Evolutionary conservation across 2,329 filamentous ascomycete genomes (phyloP), one percentile per base, ranked within the genome.

Genomic region (Cladosporium oxysporum): DNA sequence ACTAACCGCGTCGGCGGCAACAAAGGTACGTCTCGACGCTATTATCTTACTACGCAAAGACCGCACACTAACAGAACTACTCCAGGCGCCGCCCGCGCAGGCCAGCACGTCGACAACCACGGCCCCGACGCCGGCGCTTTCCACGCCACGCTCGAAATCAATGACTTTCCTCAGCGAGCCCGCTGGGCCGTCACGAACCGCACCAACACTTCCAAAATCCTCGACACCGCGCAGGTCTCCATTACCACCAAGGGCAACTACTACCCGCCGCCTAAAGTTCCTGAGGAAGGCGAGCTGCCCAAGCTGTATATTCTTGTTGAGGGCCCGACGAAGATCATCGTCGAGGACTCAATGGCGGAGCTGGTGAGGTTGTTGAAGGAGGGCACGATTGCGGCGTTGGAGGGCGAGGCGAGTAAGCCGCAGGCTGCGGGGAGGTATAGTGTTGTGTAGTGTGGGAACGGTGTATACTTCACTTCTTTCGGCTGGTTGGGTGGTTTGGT

Each of bases 271-370:
- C 93, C 93, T 70, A 96, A 96, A 77, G 90, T 92, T 70, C 92
- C 92, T 1, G 87, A 84, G 8, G 78, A 89, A 0, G 88, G 87
- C 41, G 90, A 89, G 64, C 89, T 93, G 71, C 91, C 95, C n/a
- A 98, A 98, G 83, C 82, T 99, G 72, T 99, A 98, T 77, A 97
- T 99, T 74, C 85, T 99, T 67, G 96, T 99, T 66, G 95, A 99
- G 77, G 95, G 95, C 50, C 95, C 99, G 75, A 98, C 95, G 0
- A 95, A 99, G 79, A 83, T 97, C 62, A 89, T 93, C 35, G 95
- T 99, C 31, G 91, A 91, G 61, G 90, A 91, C 73, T 95, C 95
- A 2, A 92, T 99, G 86, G 87, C 88, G 71, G 93, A 98, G 80
- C 84, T 99, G 70, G 94, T 93, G 76, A 87, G 93, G 57, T 81